Percentiles rank a stretch among this genome's conserved stretches.
phyloP scores from a whole-genome alignment of 768 basidiomycete genomes.

The Ramaria rubella region DNA sequence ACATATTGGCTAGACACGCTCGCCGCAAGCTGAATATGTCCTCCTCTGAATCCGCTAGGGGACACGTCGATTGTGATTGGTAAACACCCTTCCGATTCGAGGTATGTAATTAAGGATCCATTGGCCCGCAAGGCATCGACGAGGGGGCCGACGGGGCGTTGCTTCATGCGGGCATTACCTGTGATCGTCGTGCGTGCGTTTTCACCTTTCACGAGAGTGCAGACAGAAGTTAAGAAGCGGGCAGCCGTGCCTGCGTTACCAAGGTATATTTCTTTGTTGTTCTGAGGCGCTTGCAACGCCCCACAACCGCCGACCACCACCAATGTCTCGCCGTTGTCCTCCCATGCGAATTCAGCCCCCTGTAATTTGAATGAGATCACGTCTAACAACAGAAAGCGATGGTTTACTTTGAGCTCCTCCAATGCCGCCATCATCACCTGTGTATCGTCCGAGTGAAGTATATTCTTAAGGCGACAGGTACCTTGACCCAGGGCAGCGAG shows the following conservation, averaged over 20 bases:
- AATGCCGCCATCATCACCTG: constrained; percentile 99
- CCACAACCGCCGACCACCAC: constrained; percentile 88
- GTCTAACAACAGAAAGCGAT: background rate
- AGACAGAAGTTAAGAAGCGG: constrained; percentile 94
- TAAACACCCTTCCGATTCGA: constrained; percentile 78
- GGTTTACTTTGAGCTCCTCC: constrained; percentile 69
- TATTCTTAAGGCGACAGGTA: constrained; percentile 79
- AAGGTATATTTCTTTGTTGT: constrained; percentile 87
- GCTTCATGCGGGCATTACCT: constrained; percentile 98
- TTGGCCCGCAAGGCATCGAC: constrained; percentile 84
- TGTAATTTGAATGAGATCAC: constrained; percentile 23
- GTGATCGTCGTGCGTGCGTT: constrained; percentile 72
- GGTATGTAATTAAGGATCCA: constrained; percentile 69
- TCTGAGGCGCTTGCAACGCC: constrained; percentile 63
- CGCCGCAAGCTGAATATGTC: constrained; percentile 79
- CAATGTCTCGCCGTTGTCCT: constrained; percentile 92
- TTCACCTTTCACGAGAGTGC: constrained; percentile 67
- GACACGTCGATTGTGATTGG: constrained; percentile 77
- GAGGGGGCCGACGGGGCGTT: constrained; percentile 92
- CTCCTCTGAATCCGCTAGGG: constrained; percentile 68
- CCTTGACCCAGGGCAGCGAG: constrained; percentile 89
- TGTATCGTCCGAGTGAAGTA: constrained; percentile 96
- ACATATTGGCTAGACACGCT: constrained; percentile 98
- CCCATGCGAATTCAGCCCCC: constrained; percentile 93
- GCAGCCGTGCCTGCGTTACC: constrained; percentile 97